phyloP scores from a whole-genome alignment of 805 yeast genomes.

The Yarrowia hollandica region DNA sequence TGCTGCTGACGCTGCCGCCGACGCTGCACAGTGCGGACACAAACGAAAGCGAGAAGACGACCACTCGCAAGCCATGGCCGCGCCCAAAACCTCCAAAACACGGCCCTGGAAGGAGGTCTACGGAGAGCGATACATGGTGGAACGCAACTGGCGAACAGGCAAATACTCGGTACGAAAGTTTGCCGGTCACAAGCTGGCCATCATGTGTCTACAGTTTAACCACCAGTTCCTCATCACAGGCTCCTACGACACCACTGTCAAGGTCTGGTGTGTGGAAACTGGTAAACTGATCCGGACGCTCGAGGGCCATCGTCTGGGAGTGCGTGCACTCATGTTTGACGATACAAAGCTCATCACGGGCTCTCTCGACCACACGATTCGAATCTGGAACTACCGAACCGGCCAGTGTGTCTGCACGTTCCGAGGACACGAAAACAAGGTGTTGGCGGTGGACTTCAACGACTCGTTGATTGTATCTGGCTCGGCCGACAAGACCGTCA shows the following conservation, averaged over 20 bases:
- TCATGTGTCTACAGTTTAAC: constrained; percentile 83
- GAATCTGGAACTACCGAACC: constrained; percentile 94
- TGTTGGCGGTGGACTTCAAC: constrained; percentile 78
- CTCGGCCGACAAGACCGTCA: constrained; percentile 86
- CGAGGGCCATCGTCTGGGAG: constrained; percentile 86
- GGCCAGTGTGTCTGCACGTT: constrained; percentile 94
- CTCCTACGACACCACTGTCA: constrained; percentile 84
- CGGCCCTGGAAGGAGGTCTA: constrained; percentile 97
- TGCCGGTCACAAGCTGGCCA: constrained; percentile 81
- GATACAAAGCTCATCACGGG: constrained; percentile 88
- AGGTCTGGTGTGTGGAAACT: constrained; percentile 87
- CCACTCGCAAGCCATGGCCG: not conserved
- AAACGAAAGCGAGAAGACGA: constrained; percentile 12
- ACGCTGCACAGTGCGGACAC: not conserved
- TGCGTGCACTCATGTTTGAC: constrained; percentile 81
- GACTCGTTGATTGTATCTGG: constrained; percentile 87
- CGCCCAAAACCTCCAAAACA: constrained; percentile 42
- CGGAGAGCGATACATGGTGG: constrained; percentile 85
- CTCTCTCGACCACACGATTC: constrained; percentile 84
- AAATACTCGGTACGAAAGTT: constrained; percentile 62
- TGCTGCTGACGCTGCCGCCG: not conserved
- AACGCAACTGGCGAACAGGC: constrained; percentile 93
- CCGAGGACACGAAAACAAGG: constrained; percentile 87
- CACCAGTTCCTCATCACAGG: constrained; percentile 84
- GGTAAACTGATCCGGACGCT: constrained; percentile 77